These are phyloP conservation scores for Hyphodiscus hymeniophilus DNA, from an alignment of 495 filamentous ascomycete genomes.

Conservation along the genomic window DNA sequence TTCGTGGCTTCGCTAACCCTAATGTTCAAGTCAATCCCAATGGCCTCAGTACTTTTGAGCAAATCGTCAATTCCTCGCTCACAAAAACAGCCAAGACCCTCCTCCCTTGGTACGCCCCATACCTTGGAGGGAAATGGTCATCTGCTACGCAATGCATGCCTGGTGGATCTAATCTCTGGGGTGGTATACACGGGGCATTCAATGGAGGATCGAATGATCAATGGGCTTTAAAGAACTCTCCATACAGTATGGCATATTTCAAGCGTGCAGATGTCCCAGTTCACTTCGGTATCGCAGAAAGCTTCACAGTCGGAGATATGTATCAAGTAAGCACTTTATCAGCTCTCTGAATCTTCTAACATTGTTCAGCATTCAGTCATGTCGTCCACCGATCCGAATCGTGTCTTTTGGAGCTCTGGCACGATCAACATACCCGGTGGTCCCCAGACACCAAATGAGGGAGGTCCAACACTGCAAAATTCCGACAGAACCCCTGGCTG, in stretches of 20 bases:
- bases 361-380: no score
- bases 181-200: constrained; percentile 21
- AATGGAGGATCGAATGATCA: constrained; percentile 23
- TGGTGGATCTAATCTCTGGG: constrained; percentile 24
- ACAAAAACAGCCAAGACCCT: no score
- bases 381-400: constrained; percentile 25
- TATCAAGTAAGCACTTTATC: no score
- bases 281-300: constrained; percentile 26
- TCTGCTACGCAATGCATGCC: constrained; percentile 25
- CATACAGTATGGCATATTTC: constrained; percentile 24
- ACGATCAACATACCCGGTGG: constrained; percentile 25
- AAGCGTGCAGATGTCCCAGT: constrained; percentile 25
- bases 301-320: constrained; percentile 27
- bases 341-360: no score
- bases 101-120: constrained; percentile 20
- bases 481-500: constrained; percentile 26
- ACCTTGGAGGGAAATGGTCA: constrained; percentile 14
- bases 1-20: constrained; percentile 27
- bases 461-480: constrained; percentile 25
- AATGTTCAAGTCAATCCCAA: constrained; percentile 27
- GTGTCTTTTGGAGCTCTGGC: constrained; percentile 25
- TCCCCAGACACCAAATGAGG: constrained; percentile 19
- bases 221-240: constrained; percentile 25
- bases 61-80: constrained; percentile 12
- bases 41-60: constrained; percentile 22